A percentile compares a stretch with the other conserved stretches of the same genome.
These are phyloP conservation scores for Liriodendron chinense DNA, from an alignment of 164 flowering plant genomes.

Conservation along the genomic window DNA sequence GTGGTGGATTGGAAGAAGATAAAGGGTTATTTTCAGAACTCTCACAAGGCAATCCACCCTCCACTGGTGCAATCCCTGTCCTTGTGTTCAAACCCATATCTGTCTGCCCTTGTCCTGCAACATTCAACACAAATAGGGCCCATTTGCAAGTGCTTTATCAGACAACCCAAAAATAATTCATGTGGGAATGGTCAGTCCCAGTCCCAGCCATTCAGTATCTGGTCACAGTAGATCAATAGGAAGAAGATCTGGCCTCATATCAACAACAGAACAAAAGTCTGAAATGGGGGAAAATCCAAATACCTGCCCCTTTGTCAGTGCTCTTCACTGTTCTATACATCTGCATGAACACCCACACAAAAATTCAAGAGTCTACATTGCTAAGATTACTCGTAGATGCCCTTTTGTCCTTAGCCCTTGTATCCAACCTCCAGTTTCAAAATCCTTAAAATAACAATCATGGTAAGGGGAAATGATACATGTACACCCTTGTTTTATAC, in stretches of 20 bases:
- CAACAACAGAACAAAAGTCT: slow-evolving; percentile 13
- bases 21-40: slow-evolving; percentile 20
- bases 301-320: slow-evolving; percentile 82
- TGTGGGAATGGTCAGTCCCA: slow-evolving; percentile 15
- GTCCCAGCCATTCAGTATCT: slow-evolving; percentile 11
- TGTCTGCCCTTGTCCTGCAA: slow-evolving; percentile 55
- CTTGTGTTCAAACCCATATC: slow-evolving; percentile 36
- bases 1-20: slow-evolving; percentile 16
- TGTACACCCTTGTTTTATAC: not conserved
- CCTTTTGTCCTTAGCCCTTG: slow-evolving; percentile 28
- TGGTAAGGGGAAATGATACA: not conserved
- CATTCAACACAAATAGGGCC: slow-evolving; percentile 23
- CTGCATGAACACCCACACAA: slow-evolving; percentile 36
- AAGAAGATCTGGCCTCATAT: not conserved
- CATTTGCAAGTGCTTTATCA: slow-evolving; percentile 37
- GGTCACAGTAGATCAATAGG: slow-evolving; percentile 7
- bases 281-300: slow-evolving; percentile 23
- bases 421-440: slow-evolving; percentile 24
- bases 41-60: slow-evolving; percentile 30
- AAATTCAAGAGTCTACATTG: slow-evolving; percentile 19
- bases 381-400: slow-evolving; percentile 31
- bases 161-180: slow-evolving; percentile 39
- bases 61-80: slow-evolving; percentile 31
- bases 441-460: slow-evolving; percentile 13
- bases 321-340: slow-evolving; percentile 81